phyloP scores from a whole-genome alignment of 108 stramenopile genomes.

The Cyclotella distinguenda region DNA sequence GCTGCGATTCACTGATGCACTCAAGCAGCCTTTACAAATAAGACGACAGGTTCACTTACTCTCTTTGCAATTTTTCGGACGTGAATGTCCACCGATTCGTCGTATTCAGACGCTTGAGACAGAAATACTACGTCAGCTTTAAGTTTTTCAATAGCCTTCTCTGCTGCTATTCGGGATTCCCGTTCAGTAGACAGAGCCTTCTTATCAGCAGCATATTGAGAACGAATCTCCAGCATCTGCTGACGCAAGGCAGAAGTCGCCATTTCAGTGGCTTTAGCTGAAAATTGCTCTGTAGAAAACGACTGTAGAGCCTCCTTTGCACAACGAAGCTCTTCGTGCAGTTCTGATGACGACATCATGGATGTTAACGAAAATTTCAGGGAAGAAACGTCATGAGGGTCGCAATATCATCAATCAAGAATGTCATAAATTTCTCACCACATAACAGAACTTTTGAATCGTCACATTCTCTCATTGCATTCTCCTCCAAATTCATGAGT shows the following conservation, averaged over 20 bases:
- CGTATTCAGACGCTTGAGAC: slow-evolving; percentile 55
- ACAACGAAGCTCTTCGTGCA: slow-evolving; percentile 64
- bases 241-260: slow-evolving; percentile 64
- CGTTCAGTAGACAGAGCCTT: slow-evolving; percentile 46
- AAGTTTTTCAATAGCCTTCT: slow-evolving; percentile 56
- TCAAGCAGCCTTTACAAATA: not conserved
- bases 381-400: no score
- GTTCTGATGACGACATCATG: slow-evolving; percentile 15
- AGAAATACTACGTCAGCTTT: slow-evolving; percentile 66
- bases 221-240: slow-evolving; percentile 61
- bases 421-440: no score
- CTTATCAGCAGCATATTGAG: slow-evolving; percentile 45
- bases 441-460: slow-evolving; percentile 46
- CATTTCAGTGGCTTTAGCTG: slow-evolving; percentile 63
- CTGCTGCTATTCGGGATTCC: slow-evolving; percentile 50
- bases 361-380: no score
- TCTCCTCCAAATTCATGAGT: slow-evolving; percentile 13
- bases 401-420: no score
- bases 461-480: slow-evolving; percentile 27
- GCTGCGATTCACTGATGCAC: not conserved
- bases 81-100: slow-evolving; percentile 42
- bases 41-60: not conserved
- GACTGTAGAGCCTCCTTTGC: slow-evolving; percentile 65
- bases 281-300: slow-evolving; percentile 69
- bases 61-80: slow-evolving; percentile 60